Conservation (phyloP, 2,329 filamentous ascomycete genomes). For the Alternaria brassicicola region DNA sequence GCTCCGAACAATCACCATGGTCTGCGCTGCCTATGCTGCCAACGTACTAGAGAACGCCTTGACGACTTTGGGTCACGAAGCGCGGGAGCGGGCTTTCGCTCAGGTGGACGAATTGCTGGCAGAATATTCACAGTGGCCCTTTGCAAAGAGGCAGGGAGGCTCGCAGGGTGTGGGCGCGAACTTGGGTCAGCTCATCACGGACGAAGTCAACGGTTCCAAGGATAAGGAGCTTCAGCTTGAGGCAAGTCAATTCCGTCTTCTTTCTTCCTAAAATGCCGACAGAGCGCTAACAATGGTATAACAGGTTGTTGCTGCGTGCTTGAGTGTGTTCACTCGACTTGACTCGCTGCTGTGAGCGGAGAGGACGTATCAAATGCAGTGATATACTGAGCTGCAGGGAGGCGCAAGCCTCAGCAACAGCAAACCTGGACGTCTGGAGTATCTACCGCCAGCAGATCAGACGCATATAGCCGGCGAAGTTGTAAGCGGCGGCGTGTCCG, state of each 20-base stretch:
- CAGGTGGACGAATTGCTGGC: slow-evolving; percentile 95
- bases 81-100: slow-evolving; percentile 90
- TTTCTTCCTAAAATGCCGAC: not conserved
- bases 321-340: slow-evolving; percentile 96
- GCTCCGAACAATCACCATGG: slow-evolving; percentile 89
- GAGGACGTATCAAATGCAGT: not conserved
- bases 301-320: slow-evolving; percentile 85
- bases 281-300: slow-evolving; percentile 26
- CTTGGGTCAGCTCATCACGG: slow-evolving; percentile 81
- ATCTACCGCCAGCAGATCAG: slow-evolving; percentile 13
- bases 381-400: not conserved
- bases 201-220: slow-evolving; percentile 85
- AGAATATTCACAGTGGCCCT: slow-evolving; percentile 98
- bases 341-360: slow-evolving; percentile 82
- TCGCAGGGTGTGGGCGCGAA: slow-evolving; percentile 90
- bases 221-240: slow-evolving; percentile 97
- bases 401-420: slow-evolving; percentile 7
- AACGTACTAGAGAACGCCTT: slow-evolving; percentile 99
- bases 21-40: slow-evolving; percentile 96
- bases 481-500: slow-evolving; percentile 10
- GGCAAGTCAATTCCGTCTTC: slow-evolving; percentile 60
- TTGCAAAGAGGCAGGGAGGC: slow-evolving; percentile 78
- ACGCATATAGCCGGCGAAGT: slow-evolving; percentile 14
- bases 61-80: slow-evolving; percentile 89
- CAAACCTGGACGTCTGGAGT: slow-evolving; percentile 13